These are phyloP conservation scores for Sclerotinia nivalis DNA, from an alignment of 2,329 filamentous ascomycete species.

Conservation along the genomic window DNA sequence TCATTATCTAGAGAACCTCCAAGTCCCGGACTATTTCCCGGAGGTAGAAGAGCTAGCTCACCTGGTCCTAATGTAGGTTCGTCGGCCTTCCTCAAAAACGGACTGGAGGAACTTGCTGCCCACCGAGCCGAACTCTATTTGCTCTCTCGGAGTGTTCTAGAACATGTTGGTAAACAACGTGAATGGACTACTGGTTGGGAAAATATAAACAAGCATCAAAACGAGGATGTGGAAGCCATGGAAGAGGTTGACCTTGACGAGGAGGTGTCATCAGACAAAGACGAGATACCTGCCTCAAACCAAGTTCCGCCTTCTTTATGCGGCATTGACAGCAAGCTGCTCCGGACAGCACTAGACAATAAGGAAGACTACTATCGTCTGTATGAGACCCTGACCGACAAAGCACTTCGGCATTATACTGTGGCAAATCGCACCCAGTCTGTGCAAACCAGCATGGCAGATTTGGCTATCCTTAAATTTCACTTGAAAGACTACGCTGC, in stretches of 20 bases:
- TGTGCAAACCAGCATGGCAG: slow-evolving; percentile 74
- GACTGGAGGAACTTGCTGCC: slow-evolving; percentile 79
- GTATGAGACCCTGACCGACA: slow-evolving; percentile 78
- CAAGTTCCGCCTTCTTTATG: slow-evolving; percentile 36
- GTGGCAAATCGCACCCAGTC: slow-evolving; percentile 77
- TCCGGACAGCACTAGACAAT: slow-evolving; percentile 62
- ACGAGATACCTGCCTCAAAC: neutral
- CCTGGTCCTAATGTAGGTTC: slow-evolving; percentile 46
- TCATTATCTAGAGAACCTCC: slow-evolving; percentile 48
- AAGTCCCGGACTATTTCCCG: slow-evolving; percentile 57
- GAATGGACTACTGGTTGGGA: slow-evolving; percentile 80
- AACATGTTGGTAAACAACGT: slow-evolving; percentile 68
- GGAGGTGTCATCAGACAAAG: slow-evolving; percentile 20
- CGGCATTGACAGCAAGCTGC: slow-evolving; percentile 57
- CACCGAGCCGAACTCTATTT: slow-evolving; percentile 79
- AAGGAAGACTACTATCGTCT: slow-evolving; percentile 64
- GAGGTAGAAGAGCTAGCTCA: slow-evolving; percentile 45
- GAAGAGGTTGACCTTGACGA: slow-evolving; percentile 58
- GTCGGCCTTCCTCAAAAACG: slow-evolving; percentile 57
- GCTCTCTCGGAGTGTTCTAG: slow-evolving; percentile 76
- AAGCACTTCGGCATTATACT: slow-evolving; percentile 78
- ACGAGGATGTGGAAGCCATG: slow-evolving; percentile 46
- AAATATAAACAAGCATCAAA: slow-evolving; percentile 51
- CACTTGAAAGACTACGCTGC: slow-evolving; percentile 70
- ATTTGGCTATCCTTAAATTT: slow-evolving; percentile 83